Evolutionary conservation across 345 rosid genomes (phyloP), one percentile per base, ranked within the genome.

Genomic region (Ailanthus altissimus): DNA sequence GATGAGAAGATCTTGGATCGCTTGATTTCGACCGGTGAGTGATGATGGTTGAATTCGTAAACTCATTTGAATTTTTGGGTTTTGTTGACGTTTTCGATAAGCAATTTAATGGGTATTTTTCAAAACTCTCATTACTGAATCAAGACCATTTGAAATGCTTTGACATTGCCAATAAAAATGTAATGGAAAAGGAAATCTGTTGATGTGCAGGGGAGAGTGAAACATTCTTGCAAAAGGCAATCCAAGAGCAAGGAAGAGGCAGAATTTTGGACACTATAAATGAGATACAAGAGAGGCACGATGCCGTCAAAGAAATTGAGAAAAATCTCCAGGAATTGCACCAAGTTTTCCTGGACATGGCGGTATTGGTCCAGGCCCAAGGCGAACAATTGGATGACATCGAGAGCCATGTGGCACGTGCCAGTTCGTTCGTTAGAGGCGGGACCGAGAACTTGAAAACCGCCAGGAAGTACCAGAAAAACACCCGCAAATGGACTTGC

Each of bases 231-330:
- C 96, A 93, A 77, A 94, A 90, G 45, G 98, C 98, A 36, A 94
- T 94, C 71, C 96, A 91, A 80, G 95, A 94, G 54, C 98, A 94
- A 66, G 98, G 98, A 40, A 88, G 97, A 74, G 97, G 98, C 7
- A 84, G 88, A 28, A 81, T 93, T 15, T 67, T 91, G 83, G 95
- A 91, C 78, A 89, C 98, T 0, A 90, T 91, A 66, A 87, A 85
- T 73, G 94, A 91, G 87, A 91, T 94, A 38, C 97, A 92, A 74
- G 97, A 94, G 73, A 90, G 97, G 83, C 97, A 94, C 47, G 98
- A 94, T 50, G 94, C 97, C 0, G 97, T 89, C 16, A 92, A 88
- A 78, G 94, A 91, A 42, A 72, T 94, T 25, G 94, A 92, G 88
- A 91, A 91, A 79, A 87, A 91, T 72, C 91, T 94, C 13, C 87